Evolutionary conservation across 495 filamentous ascomycete species (phyloP), one percentile per base, ranked within the genome.

Genomic region (Xylaria scruposa): DNA sequence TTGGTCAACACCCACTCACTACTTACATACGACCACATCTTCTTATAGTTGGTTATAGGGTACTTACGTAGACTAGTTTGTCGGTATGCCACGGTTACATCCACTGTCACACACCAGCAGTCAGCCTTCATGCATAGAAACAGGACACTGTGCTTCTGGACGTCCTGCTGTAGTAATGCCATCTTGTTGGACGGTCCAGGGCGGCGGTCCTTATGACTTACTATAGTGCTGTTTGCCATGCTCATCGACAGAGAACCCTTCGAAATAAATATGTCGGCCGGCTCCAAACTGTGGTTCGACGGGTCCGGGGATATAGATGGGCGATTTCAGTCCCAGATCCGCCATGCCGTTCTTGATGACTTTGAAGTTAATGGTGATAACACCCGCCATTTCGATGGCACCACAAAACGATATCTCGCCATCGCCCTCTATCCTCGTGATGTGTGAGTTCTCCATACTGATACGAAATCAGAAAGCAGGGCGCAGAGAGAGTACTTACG

Each of bases 401-500:
- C 95, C 95, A 76, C 95, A 98, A 82, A 98, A 98, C 0, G 91
- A 93, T 64, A 98, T 97, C 80, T 98, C 95, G 5, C 95, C 95
- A 78, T 97, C 94, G 29, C 94, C 94, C 80, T 97, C 88, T 83
- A 29, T 67, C 56, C 59, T 40, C 38, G 12, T 21, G 66, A 26
- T 64, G 56, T 44, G 63, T 47, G 15, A 64, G 51, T 4, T 7
- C 36, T 31, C 62, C 29, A 38, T 62, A 15, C 1, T 59, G 2
- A 12, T 15, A 26, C 21, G 42, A 8, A 59, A 4, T 19, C 24
- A 17, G 63, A 36, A 19, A 10, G 2, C 13, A 46, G 42, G n/a
- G 60, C 17, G n/a, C 12, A 15, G 9, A 40, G 24, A 46, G 47
- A 51, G 10, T 56, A 82, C 82, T 75, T 68, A 83, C 83, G 90